A percentile compares a stretch with the other conserved stretches of the same genome.
Conservation (phyloP, 1,284 basidiomycete species). For the Rhodofomes roseus region DNA sequence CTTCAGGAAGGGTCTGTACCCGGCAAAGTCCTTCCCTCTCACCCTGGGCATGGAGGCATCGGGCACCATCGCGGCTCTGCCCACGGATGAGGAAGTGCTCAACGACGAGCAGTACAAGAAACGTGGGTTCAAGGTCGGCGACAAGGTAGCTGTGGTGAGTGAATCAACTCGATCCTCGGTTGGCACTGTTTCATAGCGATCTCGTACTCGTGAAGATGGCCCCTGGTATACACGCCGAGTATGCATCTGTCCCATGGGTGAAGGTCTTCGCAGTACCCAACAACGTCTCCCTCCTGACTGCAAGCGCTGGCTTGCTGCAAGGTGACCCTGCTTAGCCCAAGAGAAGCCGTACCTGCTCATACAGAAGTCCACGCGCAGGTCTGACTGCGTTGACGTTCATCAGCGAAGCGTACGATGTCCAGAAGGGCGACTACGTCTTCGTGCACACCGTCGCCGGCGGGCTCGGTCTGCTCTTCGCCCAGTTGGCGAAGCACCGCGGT, state of each 20-base stretch:
- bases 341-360: not conserved
- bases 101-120: conserved; percentile 34
- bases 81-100: conserved; percentile 33
- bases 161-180: not conserved
- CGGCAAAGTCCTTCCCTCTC: conserved; percentile 43
- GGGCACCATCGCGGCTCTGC: conserved; percentile 53
- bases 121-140: conserved; percentile 39
- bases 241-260: conserved; percentile 65
- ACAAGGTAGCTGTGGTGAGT: conserved; percentile 40
- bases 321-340: conserved; percentile 33
- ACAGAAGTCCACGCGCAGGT: conserved; percentile 6
- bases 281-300: conserved; percentile 59
- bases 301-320: conserved; percentile 70
- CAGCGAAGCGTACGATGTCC: conserved; percentile 81
- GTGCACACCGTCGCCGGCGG: conserved; percentile 91
- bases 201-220: conserved; percentile 13
- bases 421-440: conserved; percentile 71
- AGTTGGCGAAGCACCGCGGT: conserved; percentile 67
- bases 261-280: conserved; percentile 60
- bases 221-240: conserved; percentile 68
- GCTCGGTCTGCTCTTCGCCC: conserved; percentile 59
- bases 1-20: conserved; percentile 40
- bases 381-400: conserved; percentile 80
- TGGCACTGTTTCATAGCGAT: too few relatives aligned
- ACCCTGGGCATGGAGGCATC: conserved; percentile 60